These are phyloP conservation scores for Penicillium sp. DNA, from an alignment of 2,329 filamentous ascomycete genomes.

Conservation along the genomic window DNA sequence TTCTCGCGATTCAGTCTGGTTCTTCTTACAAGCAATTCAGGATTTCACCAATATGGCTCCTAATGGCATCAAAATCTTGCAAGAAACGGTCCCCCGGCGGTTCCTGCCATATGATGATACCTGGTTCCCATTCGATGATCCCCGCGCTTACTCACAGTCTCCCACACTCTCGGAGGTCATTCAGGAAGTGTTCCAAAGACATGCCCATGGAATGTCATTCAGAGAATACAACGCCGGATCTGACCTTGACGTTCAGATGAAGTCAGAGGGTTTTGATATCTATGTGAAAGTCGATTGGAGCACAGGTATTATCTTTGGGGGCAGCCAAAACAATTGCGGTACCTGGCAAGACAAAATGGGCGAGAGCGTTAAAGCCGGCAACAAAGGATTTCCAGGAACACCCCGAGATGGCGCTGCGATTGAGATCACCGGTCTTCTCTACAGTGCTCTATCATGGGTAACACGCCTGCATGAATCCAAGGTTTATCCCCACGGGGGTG, in stretches of 20 bases:
- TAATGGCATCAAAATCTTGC: constrained; percentile 68
- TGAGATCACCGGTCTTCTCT: constrained; percentile 90
- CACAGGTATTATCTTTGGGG: constrained; percentile 87
- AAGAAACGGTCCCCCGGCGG: constrained; percentile 73
- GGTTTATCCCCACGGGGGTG: constrained; percentile 69
- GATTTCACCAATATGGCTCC: constrained; percentile 84
- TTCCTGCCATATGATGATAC: constrained; percentile 96
- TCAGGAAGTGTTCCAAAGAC: constrained; percentile 87
- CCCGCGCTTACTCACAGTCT: constrained; percentile 77
- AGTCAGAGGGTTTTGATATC: constrained; percentile 84
- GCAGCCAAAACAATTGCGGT: constrained; percentile 90
- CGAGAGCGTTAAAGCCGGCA: constrained; percentile 86
- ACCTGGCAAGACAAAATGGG: constrained; percentile 99
- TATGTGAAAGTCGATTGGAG: constrained; percentile 88
- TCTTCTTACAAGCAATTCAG: constrained; percentile 93
- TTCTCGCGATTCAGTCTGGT: constrained; percentile 94
- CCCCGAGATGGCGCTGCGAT: constrained; percentile 92
- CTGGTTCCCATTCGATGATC: constrained; percentile 80
- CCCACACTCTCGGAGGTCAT: constrained; percentile 86
- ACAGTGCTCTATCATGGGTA: constrained; percentile 84
- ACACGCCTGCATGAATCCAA: constrained; percentile 63
- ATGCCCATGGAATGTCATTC: constrained; percentile 87
- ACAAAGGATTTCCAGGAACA: constrained; percentile 92
- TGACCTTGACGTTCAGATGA: constrained; percentile 88
- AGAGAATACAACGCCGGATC: constrained; percentile 91